phyloP scores from a whole-genome alignment of 768 basidiomycete genomes.

The Tricholoma flavovirens region DNA sequence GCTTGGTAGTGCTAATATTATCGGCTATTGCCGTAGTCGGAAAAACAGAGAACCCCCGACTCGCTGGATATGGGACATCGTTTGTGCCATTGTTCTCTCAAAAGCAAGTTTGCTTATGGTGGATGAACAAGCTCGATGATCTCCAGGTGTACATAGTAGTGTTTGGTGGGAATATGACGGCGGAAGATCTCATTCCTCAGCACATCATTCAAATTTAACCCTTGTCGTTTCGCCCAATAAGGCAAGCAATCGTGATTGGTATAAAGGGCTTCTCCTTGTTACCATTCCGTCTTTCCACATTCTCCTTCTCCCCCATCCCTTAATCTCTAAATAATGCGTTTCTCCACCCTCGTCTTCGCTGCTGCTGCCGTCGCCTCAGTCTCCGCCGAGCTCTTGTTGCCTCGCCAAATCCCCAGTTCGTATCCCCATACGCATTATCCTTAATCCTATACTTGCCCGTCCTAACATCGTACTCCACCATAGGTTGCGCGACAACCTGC shows the following conservation, averaged over 20 bases:
- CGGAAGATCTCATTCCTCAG: too few relatives aligned
- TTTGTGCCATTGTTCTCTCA: neutral
- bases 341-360: constrained; percentile 35
- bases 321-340: constrained; percentile 46
- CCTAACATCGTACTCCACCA: neutral
- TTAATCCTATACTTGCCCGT: neutral
- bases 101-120: too few relatives aligned
- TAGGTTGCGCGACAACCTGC: constrained; percentile 52
- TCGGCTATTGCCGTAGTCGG: neutral
- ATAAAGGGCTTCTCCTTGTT: neutral
- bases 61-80: neutral
- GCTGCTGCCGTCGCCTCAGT: constrained; percentile 36
- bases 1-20: constrained; percentile 27
- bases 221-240: too few relatives aligned
- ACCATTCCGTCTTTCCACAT: neutral
- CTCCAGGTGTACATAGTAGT: too few relatives aligned
- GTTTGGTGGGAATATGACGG: too few relatives aligned
- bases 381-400: constrained; percentile 27
- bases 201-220: too few relatives aligned
- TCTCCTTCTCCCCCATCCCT: neutral
- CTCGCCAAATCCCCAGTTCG: constrained; percentile 38
- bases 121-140: too few relatives aligned
- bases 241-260: neutral
- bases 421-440: constrained; percentile 3
- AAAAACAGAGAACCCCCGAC: too few relatives aligned